Base-by-base conservation (phyloP, 2,329 filamentous ascomycete species). In the Zymoseptoria brevis region DNA sequence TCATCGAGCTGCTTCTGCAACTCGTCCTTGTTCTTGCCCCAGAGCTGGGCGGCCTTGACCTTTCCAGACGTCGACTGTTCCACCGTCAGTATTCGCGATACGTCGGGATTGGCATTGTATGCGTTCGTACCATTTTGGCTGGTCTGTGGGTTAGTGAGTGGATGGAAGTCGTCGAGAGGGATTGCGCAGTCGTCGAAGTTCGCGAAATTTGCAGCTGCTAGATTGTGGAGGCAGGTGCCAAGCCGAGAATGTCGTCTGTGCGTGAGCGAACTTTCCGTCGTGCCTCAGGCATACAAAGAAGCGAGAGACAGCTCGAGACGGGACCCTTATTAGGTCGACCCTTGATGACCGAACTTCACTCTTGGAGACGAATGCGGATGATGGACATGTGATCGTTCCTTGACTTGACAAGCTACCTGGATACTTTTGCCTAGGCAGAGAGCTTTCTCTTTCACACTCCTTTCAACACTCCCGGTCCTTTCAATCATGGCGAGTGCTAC, bases 11-110 rank as follows among this genome's bases (percentile, higher is more conserved):
- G 91, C 86, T 94, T 96, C 77, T 86, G 85, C 80, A 99, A 85
- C 75, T 99, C 95, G 76, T 96, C 90, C 88, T 97, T 97, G 88
- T 85, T 92, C 90, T 99, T 99, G 83, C 86, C 87, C 94, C 94
- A 97, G 80, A 99, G 90, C 82, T 89, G 85, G 82, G 85, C 86
- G 79, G 93, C 87, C 89, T 96, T 97, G 81, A 99, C 90, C 86
- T 86, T 86, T 72, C 79, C 80, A 74, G 81, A 77, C 78, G 84
- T 86, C 82, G 85, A 71, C 55, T 68, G 62, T 54, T 50, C 52
- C 55, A 35, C 29, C 51, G 63, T 65, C 58, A 67, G 59, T 58
- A 62, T 53, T 53, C 56, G 54, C 54, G 55, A 45, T 45, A 54
- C 57, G 22, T 13, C 24, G 29, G 24, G 21, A 30, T 49, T 51